These are phyloP conservation scores for Ministeria vibrans DNA, from an alignment of 78 protist species.

Conservation along the genomic window DNA sequence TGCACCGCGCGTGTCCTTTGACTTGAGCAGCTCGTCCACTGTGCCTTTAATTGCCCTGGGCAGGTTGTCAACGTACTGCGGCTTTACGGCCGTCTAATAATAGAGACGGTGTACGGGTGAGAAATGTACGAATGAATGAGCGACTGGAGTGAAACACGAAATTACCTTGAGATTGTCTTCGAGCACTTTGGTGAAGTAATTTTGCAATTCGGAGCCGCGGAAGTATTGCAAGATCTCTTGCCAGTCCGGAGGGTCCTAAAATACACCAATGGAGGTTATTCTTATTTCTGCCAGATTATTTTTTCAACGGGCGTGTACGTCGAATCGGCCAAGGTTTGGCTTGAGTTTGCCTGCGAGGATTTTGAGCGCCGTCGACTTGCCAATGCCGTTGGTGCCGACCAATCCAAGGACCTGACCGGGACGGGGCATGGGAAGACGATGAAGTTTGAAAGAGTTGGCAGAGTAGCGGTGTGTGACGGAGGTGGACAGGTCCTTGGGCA, in stretches of 20 bases:
- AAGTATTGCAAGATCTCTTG: slow-evolving; percentile 90
- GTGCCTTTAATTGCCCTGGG: slow-evolving; percentile 87
- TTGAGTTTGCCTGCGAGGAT: slow-evolving; percentile 93
- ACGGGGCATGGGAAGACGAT: slow-evolving; percentile 94
- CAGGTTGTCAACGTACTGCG: slow-evolving; percentile 98
- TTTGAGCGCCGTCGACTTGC: slow-evolving; percentile 98
- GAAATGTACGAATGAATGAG: background rate
- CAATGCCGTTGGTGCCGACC: slow-evolving; percentile 99
- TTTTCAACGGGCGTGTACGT: background rate
- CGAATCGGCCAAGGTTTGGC: slow-evolving; percentile 96
- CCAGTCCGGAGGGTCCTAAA: slow-evolving; percentile 90
- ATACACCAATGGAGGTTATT: background rate
- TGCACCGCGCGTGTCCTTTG: slow-evolving; percentile 52
- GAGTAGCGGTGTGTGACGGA: slow-evolving; percentile 96
- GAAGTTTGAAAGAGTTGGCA: slow-evolving; percentile 98
- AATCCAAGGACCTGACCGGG: slow-evolving; percentile 99
- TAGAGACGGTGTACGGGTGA: background rate
- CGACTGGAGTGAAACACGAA: background rate
- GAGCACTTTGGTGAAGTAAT: slow-evolving; percentile 78
- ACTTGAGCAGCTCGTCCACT: slow-evolving; percentile 56
- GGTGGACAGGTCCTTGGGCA: slow-evolving; percentile 86
- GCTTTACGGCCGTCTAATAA: slow-evolving; percentile 86
- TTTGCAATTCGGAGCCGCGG: slow-evolving; percentile 98
- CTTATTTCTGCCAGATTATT: background rate
- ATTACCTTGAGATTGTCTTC: slow-evolving; percentile 18